Evolutionary conservation across 2,329 filamentous ascomycete species (phyloP).

Genomic region (Thielaviopsis euricoi): DNA sequence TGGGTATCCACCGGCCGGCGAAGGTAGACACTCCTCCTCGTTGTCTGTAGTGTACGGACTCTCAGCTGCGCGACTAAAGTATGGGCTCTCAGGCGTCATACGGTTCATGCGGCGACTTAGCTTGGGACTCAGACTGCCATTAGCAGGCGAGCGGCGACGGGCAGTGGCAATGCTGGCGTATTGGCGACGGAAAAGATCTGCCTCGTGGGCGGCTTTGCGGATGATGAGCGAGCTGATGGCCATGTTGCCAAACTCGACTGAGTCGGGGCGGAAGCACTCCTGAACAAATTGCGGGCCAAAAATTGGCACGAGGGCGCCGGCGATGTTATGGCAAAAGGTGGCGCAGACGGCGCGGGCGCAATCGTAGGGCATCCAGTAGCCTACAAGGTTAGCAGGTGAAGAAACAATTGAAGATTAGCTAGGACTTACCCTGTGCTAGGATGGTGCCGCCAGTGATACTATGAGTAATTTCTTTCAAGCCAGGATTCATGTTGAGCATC

Average conservation of each 20-base stretch:
- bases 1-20: background rate
- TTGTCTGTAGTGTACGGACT: constrained; percentile 26
- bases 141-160: constrained; percentile 2
- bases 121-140: constrained; percentile 2
- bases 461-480: constrained; percentile 75
- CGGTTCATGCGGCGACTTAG: background rate
- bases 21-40: constrained; percentile 21
- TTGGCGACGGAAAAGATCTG: constrained; percentile 25
- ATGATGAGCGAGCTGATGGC: constrained; percentile 43
- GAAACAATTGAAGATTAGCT: constrained; percentile 11
- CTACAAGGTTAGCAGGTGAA: constrained; percentile 27
- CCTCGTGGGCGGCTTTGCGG: constrained; percentile 31
- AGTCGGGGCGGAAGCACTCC: constrained; percentile 48
- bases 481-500: constrained; percentile 60
- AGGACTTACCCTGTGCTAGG: constrained; percentile 59
- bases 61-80: background rate
- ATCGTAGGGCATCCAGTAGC: constrained; percentile 90
- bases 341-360: constrained; percentile 77
- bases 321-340: constrained; percentile 76
- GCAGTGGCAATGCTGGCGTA: constrained; percentile 13
- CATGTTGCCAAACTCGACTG: constrained; percentile 50
- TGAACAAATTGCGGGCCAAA: constrained; percentile 72
- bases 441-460: constrained; percentile 90
- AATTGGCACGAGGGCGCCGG: constrained; percentile 72
- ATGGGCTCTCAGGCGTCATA: constrained; percentile 2